Evolutionary conservation across 2,329 filamentous ascomycete genomes (phyloP), one percentile per base, ranked within the genome.

Genomic region (Arthrinium phaeospermum): DNA sequence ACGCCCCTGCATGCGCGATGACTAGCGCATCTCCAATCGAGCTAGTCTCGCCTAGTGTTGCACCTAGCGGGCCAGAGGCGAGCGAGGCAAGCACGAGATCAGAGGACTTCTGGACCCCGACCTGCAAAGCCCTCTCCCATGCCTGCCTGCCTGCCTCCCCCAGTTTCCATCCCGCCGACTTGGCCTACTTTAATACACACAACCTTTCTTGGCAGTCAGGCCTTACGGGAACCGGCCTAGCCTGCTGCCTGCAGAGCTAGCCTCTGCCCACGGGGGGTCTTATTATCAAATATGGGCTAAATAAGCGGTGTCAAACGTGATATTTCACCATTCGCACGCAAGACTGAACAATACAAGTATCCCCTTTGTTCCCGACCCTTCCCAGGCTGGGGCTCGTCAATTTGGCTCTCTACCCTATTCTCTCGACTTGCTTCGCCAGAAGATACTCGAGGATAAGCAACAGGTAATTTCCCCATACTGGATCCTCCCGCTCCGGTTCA

Each of bases 251-350:
- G 27, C 27, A 30, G 27, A 41, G 37, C 61, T 68, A 34, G 67
- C 24, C 41, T 27, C 30, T 68, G 27, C 57, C 57, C 57, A n/a
- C 10, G 57, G 37, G 57, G 69, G 44, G 68, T 70, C 70, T 27
- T 71, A n/a, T 73, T 71, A 69, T 68, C 67, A 57, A 51, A 37
- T 27, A 27, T 41, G 47, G 46, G 46, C 53, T 70, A 73, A 70
- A 61, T 51, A 73, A 73, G 47, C 70, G 67, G 72, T 70, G 72
- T 71, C 64, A 67, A 72, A 72, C 70, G 72, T 71, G 72, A 73
- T 73, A 71, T 71, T 67, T 71, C 72, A 61, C 72, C 69, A 47
- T 69, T 37, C 44, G 45, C 49, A 44, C 46, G 68, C 68, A 53
- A 70, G 34, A 70, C 27, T 49, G 46, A 30, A 68, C 67, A 49